Evolutionary conservation across 108 stramenopile species (phyloP), one percentile per base, ranked within the genome.

Genomic region (Cyclostephanos tholiformis): DNA sequence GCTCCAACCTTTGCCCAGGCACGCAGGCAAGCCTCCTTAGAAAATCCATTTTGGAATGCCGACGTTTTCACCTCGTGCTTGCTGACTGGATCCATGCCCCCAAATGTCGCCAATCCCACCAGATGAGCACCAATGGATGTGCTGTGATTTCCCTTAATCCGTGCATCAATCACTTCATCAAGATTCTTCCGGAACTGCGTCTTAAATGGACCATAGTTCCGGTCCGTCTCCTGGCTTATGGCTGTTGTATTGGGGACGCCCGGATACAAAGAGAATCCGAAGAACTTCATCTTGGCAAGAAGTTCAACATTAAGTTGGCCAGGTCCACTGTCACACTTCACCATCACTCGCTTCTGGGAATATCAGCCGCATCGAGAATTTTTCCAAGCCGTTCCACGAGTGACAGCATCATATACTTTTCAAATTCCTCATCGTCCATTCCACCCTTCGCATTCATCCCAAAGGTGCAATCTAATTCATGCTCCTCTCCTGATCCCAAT

Each of bases 161-260:
- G 59, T 7, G 32, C 17, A 6, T 38, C 19, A 26, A 36, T 35
- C 16, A 63, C 22, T 26, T 14, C 44, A 14, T 48, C 60, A 4
- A 72, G 60, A 59, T 62, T 72, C 25, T 32, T 51, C 9, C 11
- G 48, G 46, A 72, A 72, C 57, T 29, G 36, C 19, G 49, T 63
- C 58, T 62, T 72, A 32, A 72, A 72, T 16, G 61, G 71, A 66
- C 73, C 65, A 46, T 62, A 71, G 61, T 63, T 71, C 23, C 46
- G 70, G 48, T 71, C 70, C n/a, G 61, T 62, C 61, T 71, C 70
- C 27, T 71, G 59, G n/a, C 30, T 27, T 10, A 65, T 65, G 23
- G 58, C 66, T 27, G 73, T 67, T 25, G 73, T 74, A 39, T 74
- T 67, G 0, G 65, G 50, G 13, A 74, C 51, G 30, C 65, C 67